phyloP scores from a whole-genome alignment of 2,329 filamentous ascomycete species.

The Talaromyces sp. region DNA sequence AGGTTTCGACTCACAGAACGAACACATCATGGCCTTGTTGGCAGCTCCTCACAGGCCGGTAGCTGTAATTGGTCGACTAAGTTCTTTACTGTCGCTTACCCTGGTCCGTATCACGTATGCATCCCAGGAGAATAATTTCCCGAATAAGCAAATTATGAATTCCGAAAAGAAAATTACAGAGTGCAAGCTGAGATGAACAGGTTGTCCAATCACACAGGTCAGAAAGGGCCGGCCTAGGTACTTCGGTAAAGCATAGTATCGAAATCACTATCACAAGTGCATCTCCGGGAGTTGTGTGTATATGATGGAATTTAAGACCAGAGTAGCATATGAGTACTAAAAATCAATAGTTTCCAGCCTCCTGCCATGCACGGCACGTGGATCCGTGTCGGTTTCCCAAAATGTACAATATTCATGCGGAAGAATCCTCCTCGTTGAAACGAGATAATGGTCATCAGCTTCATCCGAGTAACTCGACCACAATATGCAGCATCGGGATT shows the following conservation, averaged over 20 bases:
- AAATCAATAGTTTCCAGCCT: conserved; percentile 2
- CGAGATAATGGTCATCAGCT: background rate
- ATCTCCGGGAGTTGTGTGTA: background rate
- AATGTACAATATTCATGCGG: background rate
- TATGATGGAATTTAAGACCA: background rate
- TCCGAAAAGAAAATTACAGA: background rate
- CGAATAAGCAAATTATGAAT: background rate
- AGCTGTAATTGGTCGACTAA: background rate
- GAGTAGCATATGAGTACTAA: background rate
- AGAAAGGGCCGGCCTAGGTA: background rate
- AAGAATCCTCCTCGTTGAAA: background rate
- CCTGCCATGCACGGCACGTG: background rate
- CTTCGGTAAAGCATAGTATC: background rate
- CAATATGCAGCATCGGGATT: background rate
- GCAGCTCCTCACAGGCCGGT: background rate
- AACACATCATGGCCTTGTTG: conserved; percentile 10
- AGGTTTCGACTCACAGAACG: background rate
- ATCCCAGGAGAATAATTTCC: background rate
- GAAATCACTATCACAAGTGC: background rate
- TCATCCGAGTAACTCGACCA: background rate
- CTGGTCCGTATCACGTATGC: background rate
- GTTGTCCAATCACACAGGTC: background rate
- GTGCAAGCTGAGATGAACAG: background rate
- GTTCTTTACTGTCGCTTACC: background rate
- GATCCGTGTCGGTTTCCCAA: background rate